These are phyloP conservation scores for Echria macrotheca DNA, from an alignment of 495 filamentous ascomycete species.

Conservation along the genomic window DNA sequence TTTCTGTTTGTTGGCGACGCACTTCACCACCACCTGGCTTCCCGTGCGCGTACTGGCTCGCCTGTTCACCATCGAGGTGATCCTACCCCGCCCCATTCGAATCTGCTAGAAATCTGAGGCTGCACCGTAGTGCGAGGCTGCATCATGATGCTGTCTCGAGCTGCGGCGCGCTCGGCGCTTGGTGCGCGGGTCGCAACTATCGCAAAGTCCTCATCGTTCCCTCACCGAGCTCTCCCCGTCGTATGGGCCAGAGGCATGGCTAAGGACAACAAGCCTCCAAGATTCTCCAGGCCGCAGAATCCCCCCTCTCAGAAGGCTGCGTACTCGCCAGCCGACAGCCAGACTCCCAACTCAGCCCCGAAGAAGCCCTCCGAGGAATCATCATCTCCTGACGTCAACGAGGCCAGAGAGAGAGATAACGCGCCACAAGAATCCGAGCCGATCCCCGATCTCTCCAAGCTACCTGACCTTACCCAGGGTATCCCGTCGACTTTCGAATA, in stretches of 20 bases:
- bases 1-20: too few species aligned
- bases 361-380: not conserved
- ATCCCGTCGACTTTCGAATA: constrained; percentile 86
- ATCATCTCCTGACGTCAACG: not conserved
- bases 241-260: constrained; percentile 41
- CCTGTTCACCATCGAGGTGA: too few species aligned
- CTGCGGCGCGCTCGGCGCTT: constrained; percentile 32
- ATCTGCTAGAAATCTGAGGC: too few species aligned
- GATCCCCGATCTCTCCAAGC: constrained; percentile 46
- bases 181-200: constrained; percentile 19
- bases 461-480: constrained; percentile 85
- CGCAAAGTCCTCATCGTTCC: constrained; percentile 22
- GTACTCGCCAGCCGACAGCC: constrained; percentile 1
- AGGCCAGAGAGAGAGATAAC: not conserved
- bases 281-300: constrained; percentile 18
- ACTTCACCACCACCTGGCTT: too few species aligned
- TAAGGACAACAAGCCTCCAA: constrained; percentile 26
- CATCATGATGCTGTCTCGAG: constrained; percentile 38
- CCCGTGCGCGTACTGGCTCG: too few species aligned
- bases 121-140: too few species aligned
- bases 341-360: not conserved
- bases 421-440: constrained; percentile 25
- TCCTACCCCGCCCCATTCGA: too few species aligned
- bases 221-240: constrained; percentile 18
- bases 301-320: constrained; percentile 10